Conservation (phyloP, 2,329 filamentous ascomycete species). For the Cladosporium sp. region DNA sequence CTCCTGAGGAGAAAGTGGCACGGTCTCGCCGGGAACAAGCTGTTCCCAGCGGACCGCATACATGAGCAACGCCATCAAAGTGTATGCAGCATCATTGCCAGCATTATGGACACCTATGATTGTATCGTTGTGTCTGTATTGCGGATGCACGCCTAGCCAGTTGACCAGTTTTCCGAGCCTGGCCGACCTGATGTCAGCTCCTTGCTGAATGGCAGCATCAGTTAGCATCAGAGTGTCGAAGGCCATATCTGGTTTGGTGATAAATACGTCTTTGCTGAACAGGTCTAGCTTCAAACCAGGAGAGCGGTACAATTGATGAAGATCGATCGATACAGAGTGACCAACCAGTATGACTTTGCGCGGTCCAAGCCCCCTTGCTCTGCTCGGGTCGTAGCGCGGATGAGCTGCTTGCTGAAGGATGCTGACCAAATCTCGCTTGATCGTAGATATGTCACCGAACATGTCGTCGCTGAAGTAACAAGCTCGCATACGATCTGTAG, state of each 20-base stretch:
- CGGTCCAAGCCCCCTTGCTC: constrained; percentile 22
- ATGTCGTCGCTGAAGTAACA: constrained; percentile 52
- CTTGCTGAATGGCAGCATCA: constrained; percentile 8
- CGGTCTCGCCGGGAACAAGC: background rate
- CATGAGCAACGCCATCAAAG: constrained; percentile 24
- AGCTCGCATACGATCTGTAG: constrained; percentile 41
- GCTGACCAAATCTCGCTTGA: background rate
- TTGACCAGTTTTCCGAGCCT: constrained; percentile 64
- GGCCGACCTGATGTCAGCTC: constrained; percentile 6
- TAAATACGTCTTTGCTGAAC: background rate
- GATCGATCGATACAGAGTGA: constrained; percentile 63
- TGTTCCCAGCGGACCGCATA: constrained; percentile 18
- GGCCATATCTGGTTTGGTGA: constrained; percentile 32
- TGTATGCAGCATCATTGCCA: constrained; percentile 31
- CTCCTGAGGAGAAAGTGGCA: background rate
- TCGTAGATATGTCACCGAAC: constrained; percentile 19
- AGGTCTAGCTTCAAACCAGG: constrained; percentile 34
- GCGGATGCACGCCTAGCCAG: constrained; percentile 56
- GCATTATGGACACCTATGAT: constrained; percentile 46
- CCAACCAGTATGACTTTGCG: constrained; percentile 54
- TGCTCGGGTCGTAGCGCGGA: background rate
- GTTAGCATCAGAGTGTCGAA: constrained; percentile 46
- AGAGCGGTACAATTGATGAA: constrained; percentile 58
- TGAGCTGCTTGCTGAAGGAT: background rate
- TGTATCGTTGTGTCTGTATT: constrained; percentile 25